These are phyloP conservation scores for Nakazawaea ernobii DNA, from an alignment of 805 yeast genomes.

Conservation along the genomic window DNA sequence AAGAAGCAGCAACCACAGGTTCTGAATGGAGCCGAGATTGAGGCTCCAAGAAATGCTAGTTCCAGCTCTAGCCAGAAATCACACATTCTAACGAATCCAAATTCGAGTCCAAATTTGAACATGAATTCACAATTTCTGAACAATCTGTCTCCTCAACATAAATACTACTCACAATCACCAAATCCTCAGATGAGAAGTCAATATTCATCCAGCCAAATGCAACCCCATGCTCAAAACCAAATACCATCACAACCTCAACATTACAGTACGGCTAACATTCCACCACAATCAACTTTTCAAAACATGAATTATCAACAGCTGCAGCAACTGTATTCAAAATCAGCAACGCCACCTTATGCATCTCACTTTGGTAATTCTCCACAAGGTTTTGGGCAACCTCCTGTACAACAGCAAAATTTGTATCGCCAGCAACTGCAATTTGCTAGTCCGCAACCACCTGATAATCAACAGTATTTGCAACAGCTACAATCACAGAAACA, in stretches of 20 bases:
- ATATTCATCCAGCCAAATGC: not conserved
- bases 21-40: conserved; percentile 12
- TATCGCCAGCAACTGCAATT: not conserved
- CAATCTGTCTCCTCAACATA: not conserved
- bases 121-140: not conserved
- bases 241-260: not conserved
- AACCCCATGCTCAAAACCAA: no score
- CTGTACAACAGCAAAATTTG: no score
- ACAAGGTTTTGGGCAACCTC: not conserved
- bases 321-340: not conserved
- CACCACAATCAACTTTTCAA: conserved; percentile 2
- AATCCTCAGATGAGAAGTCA: not conserved
- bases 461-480: not conserved
- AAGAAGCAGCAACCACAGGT: conserved; percentile 10
- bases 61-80: conserved; percentile 4
- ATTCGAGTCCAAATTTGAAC: conserved; percentile 5
- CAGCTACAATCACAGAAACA: not conserved
- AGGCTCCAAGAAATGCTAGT: not conserved
- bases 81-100: conserved; percentile 4
- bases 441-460: not conserved
- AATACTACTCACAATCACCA: not conserved
- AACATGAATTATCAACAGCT: not conserved
- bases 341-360: not conserved
- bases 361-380: not conserved
- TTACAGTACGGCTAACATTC: conserved; percentile 3